phyloP scores from a whole-genome alignment of 176 grass and related monocot genomes.

The barley (Hordeum vulgare) region DNA sequence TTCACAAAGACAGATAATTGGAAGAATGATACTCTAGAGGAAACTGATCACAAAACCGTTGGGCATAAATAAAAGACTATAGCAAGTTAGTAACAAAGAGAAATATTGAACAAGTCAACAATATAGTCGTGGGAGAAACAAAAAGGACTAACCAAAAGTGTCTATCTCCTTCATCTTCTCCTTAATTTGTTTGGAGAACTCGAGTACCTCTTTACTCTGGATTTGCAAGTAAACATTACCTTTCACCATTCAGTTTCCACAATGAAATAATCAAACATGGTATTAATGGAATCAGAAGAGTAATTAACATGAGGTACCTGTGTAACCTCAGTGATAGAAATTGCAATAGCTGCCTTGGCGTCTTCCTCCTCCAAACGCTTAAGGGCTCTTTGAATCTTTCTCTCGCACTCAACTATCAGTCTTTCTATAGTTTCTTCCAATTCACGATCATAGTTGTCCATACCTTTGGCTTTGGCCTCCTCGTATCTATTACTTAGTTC shows the following conservation, averaged over 20 bases:
- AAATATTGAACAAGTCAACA: background rate
- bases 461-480: conserved; percentile 79
- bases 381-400: conserved; percentile 96
- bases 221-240: conserved; percentile 18
- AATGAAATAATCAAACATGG: conserved; percentile 3
- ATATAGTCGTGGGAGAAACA: background rate
- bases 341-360: conserved; percentile 91
- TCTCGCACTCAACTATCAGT: conserved; percentile 92
- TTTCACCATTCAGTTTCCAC: background rate
- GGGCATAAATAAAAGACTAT: background rate
- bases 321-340: conserved; percentile 81
- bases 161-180: conserved; percentile 88
- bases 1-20: background rate
- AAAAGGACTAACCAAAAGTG: conserved; percentile 56
- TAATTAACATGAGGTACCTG: conserved; percentile 46
- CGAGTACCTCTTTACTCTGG: conserved; percentile 67
- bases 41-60: background rate
- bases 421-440: conserved; percentile 89
- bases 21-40: background rate
- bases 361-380: conserved; percentile 86
- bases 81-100: background rate
- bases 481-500: conserved; percentile 73
- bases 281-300: background rate
- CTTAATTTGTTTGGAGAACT: conserved; percentile 93
- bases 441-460: conserved; percentile 77